Base-by-base conservation (phyloP, 2,329 filamentous ascomycete species). In the Tolypocladium amazonense region DNA sequence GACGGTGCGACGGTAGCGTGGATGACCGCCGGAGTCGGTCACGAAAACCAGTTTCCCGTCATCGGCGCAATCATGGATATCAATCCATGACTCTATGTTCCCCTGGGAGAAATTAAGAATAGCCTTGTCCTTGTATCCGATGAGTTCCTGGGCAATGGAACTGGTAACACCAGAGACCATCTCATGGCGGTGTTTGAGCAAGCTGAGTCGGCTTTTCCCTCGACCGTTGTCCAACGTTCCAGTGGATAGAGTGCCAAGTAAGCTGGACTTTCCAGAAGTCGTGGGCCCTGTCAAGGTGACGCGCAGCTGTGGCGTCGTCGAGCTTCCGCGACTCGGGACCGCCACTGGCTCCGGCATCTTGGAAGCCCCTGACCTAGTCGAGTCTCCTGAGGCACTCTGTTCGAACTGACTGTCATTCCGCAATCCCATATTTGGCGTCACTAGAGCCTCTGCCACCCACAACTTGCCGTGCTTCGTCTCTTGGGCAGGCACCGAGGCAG, bases 151-250 rank as follows among this genome's bases (percentile, higher is more conserved):
- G 0, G 94, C 90, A 53, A 99, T 88, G 7, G 93, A 97, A 70
- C 92, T 97, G 1, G 94, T 99, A 63, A 96, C 81, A 0, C 94
- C 94, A 2, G 93, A 95, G 3, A 83, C 88, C 60, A 97, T 89
- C 71, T 99, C 94, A 70, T 99, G 94, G 14, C 90, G 86, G 73
- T 99, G 94, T 70, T 92, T 96, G 37, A 99, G 78, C 57, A 97
- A 80, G 67, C 90, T 93, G 33, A 97, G 79, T 58, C 94, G 85
- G 70, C 91, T 96, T 70, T 92, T 94, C 0, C 94, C 94, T 63
- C 92, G 82, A 0, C 93, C 93, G 71, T 97, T 97, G 70, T 99
- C 94, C 23, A 96, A 77, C 1, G 87, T 88, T 1, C 92, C 92
- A 0, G 91, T 96, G 0, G 90, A 93, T 33, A 99, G 75, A 0